Evolutionary conservation across 2,329 filamentous ascomycete genomes (phyloP), one percentile per base, ranked within the genome.

Genomic region (Fusarium falciforme): DNA sequence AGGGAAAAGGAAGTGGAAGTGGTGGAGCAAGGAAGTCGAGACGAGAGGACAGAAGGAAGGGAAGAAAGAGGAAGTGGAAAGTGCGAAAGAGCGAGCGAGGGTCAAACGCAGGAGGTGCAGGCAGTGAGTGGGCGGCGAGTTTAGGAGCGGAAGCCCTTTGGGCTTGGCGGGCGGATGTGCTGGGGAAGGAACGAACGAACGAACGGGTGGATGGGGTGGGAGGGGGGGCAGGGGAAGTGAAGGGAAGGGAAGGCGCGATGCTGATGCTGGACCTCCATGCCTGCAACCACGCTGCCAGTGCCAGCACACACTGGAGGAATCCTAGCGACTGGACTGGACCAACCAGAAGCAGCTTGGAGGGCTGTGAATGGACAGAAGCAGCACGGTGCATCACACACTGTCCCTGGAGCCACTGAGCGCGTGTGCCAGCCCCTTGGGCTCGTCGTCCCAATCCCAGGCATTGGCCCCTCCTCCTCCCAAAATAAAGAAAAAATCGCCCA

Each of bases 41-140:
- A 31, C 75, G 72, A 78, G 79, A 74, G 77, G 77, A 72, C 74
- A 71, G 64, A 54, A 78, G 80, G 79, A 78, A 74, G 17, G 81
- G 78, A 79, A 78, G 76, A 79, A 59, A 74, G 64, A 57, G 60
- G 57, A 63, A 71, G 61, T 72, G 47, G 67, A 44, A 69, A 70
- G 71, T 70, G 62, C 61, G 69, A 44, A 44, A 38, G 36, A 38
- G 36, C 36, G 36, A 38, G 36, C 36, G 36, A 38, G 36, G 36
- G 36, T 38, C 36, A 72, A 78, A 72, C 68, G 68, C 59, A 58
- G 62, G 72, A 74, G 62, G 42, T 66, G 62, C 44, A 58, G 52
- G 67, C 57, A 44, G 67, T 36, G 61, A 61, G 68, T 68, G 71
- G 31, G 35, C 42, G 31, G 35, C 67, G 35, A 47, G 49, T 59